Evolutionary conservation across 495 filamentous ascomycete species (phyloP).

Genomic region (Podospora comata): DNA sequence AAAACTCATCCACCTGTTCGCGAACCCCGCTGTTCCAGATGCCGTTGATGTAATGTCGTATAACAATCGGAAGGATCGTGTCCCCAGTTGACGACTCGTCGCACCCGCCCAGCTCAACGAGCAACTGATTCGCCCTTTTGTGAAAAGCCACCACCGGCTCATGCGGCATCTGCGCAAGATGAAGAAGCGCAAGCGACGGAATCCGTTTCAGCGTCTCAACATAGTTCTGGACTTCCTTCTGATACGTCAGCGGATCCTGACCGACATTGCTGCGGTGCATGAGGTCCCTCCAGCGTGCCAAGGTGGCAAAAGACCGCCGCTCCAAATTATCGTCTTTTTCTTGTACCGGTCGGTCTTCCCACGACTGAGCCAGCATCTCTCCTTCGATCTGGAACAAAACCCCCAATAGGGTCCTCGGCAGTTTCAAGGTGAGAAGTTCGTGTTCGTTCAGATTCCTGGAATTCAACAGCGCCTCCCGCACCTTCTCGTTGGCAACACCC

Average conservation of each 20-base stretch:
- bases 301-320: conserved; percentile 27
- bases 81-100: conserved; percentile 22
- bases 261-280: conserved; percentile 34
- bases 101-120: conserved; percentile 33
- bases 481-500: conserved; percentile 42
- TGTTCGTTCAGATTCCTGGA: conserved; percentile 38
- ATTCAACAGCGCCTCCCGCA: conserved; percentile 38
- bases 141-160: conserved; percentile 47
- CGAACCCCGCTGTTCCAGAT: conserved; percentile 39
- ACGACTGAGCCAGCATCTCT: conserved; percentile 43
- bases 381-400: conserved; percentile 50
- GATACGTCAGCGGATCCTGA: conserved; percentile 42
- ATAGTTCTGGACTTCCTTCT: conserved; percentile 44
- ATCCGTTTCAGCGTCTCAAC: conserved; percentile 45
- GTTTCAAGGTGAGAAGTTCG: conserved; percentile 22
- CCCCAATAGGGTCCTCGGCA: conserved; percentile 45
- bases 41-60: conserved; percentile 45
- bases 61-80: conserved; percentile 21
- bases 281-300: conserved; percentile 43
- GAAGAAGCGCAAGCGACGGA: conserved; percentile 44
- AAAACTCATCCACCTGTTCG: conserved; percentile 38
- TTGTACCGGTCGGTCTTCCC: conserved; percentile 38
- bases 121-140: conserved; percentile 36
- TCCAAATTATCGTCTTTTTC: conserved; percentile 37
- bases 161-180: conserved; percentile 45